These are phyloP conservation scores for Arxiozyma slooffiae DNA, from an alignment of 1,139 yeast species.

Conservation along the genomic window DNA sequence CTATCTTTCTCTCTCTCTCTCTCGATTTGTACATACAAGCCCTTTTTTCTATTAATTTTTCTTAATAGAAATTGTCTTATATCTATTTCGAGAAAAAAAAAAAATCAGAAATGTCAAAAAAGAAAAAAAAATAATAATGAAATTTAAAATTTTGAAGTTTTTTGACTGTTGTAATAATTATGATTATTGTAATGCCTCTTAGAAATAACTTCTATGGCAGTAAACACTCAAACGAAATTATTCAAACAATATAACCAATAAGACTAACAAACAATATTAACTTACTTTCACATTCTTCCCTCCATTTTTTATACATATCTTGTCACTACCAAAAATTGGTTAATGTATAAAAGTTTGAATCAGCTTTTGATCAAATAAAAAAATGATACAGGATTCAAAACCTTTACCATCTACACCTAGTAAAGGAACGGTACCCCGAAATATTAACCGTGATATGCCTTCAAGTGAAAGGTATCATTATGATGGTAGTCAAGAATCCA, in stretches of 20 bases:
- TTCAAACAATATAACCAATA: neutral
- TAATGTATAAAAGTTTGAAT: neutral
- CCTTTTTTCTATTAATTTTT: no score
- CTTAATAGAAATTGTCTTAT: neutral
- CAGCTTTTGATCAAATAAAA: neutral
- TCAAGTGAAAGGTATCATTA: neutral
- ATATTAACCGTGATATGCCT: neutral
- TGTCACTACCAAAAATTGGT: neutral
- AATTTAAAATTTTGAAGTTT: no score
- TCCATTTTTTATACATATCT: neutral
- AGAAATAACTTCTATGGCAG: neutral
- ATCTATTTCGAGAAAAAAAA: neutral
- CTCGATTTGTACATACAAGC: neutral
- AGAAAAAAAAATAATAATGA: neutral
- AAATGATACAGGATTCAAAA: constrained; percentile 5
- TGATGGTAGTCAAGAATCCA: neutral
- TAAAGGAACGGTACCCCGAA: neutral
- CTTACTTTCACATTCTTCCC: neutral
- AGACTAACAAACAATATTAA: neutral
- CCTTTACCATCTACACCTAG: constrained; percentile 7
- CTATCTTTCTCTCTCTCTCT: no score
- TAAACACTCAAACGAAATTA: neutral
- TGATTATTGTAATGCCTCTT: neutral
- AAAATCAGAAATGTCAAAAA: no score
- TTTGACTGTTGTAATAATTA: no score